Evolutionary conservation across 164 flowering plant species (phyloP), one percentile per base, ranked within the genome.

Genomic region (Berberis thunbergii): DNA sequence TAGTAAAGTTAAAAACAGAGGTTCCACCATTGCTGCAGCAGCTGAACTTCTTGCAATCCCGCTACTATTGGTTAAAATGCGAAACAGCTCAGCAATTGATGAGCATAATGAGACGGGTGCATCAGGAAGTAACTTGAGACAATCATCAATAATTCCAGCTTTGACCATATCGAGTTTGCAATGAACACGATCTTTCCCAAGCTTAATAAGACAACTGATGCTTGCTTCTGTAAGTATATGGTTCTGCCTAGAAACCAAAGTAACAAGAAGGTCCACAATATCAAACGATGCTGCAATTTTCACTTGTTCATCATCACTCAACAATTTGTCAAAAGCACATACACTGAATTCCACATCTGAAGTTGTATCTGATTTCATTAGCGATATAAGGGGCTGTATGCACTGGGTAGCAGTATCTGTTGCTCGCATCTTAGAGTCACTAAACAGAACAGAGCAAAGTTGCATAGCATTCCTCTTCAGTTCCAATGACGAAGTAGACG

Each of bases 1-100:
- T 52, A 73, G 89, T 67, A 90, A 74, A 67, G 81, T 76, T 72
- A 73, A 59, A 69, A 90, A 88, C 67, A 90, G 91, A 39, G 97
- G 97, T 61, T 88, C 90, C 40, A 90, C 88, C 49, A 88, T 78
- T 72, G 72, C 78, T 11, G 86, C 87, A 64, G 89, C 86, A 64
- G 75, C 75, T 5, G 88, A 67, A 73, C 89, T 86, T 76, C 77
- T 81, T 41, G 97, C 86, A 70, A 90, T 84, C 43, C 80, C 83
- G 67, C 83, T 83, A 50, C 88, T 87, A 73, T 90, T 90, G 58
- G 97, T 90, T 64, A 90, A 81, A 63, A 90, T 86, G 57, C 97
- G 90, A 65, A 90, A 82, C 52, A 90, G 73, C 69, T 88, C 91
- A 0, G 86, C 87, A 65, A 88, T 78, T 26, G 84, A 68, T 26